phyloP scores from a whole-genome alignment of 805 yeast genomes.

The Ogataea philodendri region DNA sequence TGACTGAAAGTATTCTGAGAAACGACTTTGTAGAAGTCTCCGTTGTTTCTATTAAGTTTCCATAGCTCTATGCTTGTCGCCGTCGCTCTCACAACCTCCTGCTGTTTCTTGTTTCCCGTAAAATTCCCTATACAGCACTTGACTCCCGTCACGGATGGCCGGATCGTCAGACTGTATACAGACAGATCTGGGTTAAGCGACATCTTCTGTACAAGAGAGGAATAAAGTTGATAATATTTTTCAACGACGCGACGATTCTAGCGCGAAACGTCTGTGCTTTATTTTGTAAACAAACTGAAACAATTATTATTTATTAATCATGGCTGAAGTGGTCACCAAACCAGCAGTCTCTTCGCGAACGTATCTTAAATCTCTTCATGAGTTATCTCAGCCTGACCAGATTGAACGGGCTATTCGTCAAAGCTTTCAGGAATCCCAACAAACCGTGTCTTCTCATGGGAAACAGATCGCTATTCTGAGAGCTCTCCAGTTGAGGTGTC shows the following conservation, averaged over 20 bases:
- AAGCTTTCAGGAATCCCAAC: slow-evolving; percentile 79
- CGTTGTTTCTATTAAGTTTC: slow-evolving; percentile 52
- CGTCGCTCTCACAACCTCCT: slow-evolving; percentile 61
- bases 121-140: slow-evolving; percentile 69
- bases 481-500: slow-evolving; percentile 55
- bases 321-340: slow-evolving; percentile 6
- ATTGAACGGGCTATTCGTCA: slow-evolving; percentile 53
- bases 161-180: slow-evolving; percentile 72
- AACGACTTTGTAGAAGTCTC: slow-evolving; percentile 45
- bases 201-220: slow-evolving; percentile 11
- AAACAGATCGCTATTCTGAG: slow-evolving; percentile 65
- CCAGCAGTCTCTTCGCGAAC: slow-evolving; percentile 5
- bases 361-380: slow-evolving; percentile 14
- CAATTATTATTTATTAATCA: slow-evolving; percentile 7
- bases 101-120: slow-evolving; percentile 49
- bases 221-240: slow-evolving; percentile 4
- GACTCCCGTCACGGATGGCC: slow-evolving; percentile 52
- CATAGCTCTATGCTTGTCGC: slow-evolving; percentile 54
- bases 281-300: slow-evolving; percentile 14
- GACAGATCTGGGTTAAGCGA: slow-evolving; percentile 38
- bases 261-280: slow-evolving; percentile 8
- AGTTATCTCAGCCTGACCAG: slow-evolving; percentile 28
- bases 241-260: slow-evolving; percentile 11
- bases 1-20: slow-evolving; percentile 55
- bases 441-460: slow-evolving; percentile 69